Evolutionary conservation across 805 yeast species (phyloP), one percentile per base, ranked within the genome.

Genomic region (Ogataea degrootiae): DNA sequence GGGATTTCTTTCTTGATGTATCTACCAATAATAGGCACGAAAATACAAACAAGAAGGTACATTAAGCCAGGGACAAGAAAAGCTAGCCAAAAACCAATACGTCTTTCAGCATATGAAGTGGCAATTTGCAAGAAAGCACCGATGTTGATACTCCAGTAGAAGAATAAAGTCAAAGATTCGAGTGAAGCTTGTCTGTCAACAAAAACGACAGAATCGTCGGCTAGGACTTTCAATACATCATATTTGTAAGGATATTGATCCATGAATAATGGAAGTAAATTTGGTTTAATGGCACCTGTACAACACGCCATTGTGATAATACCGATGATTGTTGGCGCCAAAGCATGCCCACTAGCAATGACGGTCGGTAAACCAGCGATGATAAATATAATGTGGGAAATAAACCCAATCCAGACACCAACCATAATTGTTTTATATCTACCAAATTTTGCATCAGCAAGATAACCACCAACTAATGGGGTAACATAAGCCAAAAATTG

Each of bases 201-300:
- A 55, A 85, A 79, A 34, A 85, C 91, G 42, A 75, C 73, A 60
- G 81, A 82, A 48, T 96, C 96, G 26, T 72, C 61, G 54, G 80
- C 79, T 43, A 77, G 69, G 4, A 76, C 77, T 62, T 73, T 76
- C 46, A 87, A 78, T 43, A 75, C 79, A 52, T 81, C 84, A 55
- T 76, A 73, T 48, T 77, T 70, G 61, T 80, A 77, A 40, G 83
- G 82, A 61, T 77, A 81, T 67, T 83, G 88, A 58, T 83, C 87
- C 65, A 73, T 64, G 45, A 74, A 60, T 42, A 74, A 63, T 6
- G 80, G 79, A 49, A 74, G 66, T 48, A 77, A 69, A 55, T 77
- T 77, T 47, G 82, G 79, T 57, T 77, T 77, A 54, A 77, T 75
- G 46, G 75, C 70, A 53, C 82, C 82, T 35, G 82, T 75, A 52